Conservation (phyloP, 495 filamentous ascomycete genomes). For the Apiosordaria backusii region DNA sequence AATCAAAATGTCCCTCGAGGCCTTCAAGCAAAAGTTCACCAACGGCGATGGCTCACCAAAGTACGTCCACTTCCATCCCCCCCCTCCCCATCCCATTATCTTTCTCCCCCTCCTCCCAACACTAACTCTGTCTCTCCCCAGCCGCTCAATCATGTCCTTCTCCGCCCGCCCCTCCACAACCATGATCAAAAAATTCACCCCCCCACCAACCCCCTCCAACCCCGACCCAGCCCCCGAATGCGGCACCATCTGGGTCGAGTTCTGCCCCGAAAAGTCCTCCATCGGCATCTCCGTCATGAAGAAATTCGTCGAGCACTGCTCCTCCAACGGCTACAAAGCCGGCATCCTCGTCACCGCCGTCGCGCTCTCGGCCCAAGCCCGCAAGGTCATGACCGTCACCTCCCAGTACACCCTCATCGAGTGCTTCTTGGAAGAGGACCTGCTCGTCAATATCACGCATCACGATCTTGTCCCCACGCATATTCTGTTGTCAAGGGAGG, state of each 20-base stretch:
- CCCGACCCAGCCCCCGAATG: slow-evolving; percentile 67
- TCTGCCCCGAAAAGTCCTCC: slow-evolving; percentile 62
- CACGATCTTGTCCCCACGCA: slow-evolving; percentile 97
- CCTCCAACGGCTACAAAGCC: slow-evolving; percentile 72
- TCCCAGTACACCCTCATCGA: slow-evolving; percentile 74
- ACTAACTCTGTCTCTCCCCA: slow-evolving; percentile 33
- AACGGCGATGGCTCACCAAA: slow-evolving; percentile 66
- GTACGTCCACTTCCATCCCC: slow-evolving; percentile 44
- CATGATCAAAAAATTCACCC: slow-evolving; percentile 81
- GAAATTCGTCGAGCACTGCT: slow-evolving; percentile 76
- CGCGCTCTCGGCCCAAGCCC: slow-evolving; percentile 76
- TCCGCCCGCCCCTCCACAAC: slow-evolving; percentile 72
- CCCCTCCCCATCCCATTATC: slow-evolving; percentile 20
- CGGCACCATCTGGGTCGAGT: slow-evolving; percentile 91
- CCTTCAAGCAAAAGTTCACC: slow-evolving; percentile 66
- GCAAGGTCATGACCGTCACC: slow-evolving; percentile 72
- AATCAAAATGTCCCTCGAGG: slow-evolving; percentile 71
- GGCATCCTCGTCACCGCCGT: slow-evolving; percentile 83
- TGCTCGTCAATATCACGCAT: slow-evolving; percentile 96
- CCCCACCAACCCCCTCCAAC: slow-evolving; percentile 57
- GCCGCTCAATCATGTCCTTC: slow-evolving; percentile 80
- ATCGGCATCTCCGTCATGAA: slow-evolving; percentile 92
- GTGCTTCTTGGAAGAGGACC: slow-evolving; percentile 90
- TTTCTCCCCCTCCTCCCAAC: neutral
- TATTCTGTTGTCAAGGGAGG: slow-evolving; percentile 80